Evolutionary conservation across 2,329 filamentous ascomycete species (phyloP), one percentile per base, ranked within the genome.

Genomic region (Fusarium xylarioides): DNA sequence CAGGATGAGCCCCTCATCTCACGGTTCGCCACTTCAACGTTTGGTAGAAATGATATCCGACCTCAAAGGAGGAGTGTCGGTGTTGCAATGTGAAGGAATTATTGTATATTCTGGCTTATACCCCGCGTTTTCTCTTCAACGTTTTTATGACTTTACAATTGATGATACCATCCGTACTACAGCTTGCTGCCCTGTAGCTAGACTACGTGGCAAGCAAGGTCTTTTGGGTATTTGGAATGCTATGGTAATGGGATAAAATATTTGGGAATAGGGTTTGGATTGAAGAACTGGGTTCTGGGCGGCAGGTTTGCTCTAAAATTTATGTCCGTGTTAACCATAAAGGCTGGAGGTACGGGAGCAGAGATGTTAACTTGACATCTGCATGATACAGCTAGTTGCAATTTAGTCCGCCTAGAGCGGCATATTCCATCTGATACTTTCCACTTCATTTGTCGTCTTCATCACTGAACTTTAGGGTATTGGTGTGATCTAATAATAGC

Each of bases 1-100:
- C 79, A 80, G 67, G 82, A 83, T 16, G 84, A 81, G 65, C 79
- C 82, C 53, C 81, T 82, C 55, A 78, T 83, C 56, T 82, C 83
- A 66, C 81, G 79, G 35, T 74, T 67, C 19, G 73, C 74, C 37
- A 67, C 44, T 28, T 67, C 64, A 23, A 81, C 79, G 5, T 80
- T 81, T 76, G 80, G 80, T 19, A 75, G 74, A 59, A 74, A 64
- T 44, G 72, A 73, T 47, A 40, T 43, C 28, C 62, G 66, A 40
- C 63, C 72, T 26, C 66, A 61, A 55, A 63, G 70, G 62, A 63
- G 70, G 62, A 76, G 71, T 42, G 77, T 80, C 38, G 79, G 79
- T 19, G 74, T 80, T 60, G 80, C 79, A 46, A 75, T 79, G 56
- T 80, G 71, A 79, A 55, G 43, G 54, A 55, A 67, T 53, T 38